phyloP scores from a whole-genome alignment of 129 eudicot species.

The Glebionis coronaria region DNA sequence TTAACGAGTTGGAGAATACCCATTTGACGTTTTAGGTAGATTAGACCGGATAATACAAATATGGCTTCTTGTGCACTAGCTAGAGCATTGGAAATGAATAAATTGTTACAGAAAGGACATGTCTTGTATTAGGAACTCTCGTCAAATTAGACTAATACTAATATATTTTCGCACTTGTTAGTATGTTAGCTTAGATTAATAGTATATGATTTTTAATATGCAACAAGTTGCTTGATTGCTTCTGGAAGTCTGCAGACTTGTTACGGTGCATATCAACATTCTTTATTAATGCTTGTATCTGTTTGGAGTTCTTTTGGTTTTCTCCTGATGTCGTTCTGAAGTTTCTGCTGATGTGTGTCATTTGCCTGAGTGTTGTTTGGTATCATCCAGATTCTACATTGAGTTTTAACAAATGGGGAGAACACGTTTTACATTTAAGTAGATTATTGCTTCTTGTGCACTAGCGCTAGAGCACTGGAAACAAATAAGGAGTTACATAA shows the following conservation, averaged over 20 bases:
- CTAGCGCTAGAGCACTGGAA: background rate
- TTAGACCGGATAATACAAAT: too few species aligned
- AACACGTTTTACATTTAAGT: background rate
- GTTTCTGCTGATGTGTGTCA: too few species aligned
- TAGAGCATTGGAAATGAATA: constrained; percentile 2
- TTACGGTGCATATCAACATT: too few species aligned
- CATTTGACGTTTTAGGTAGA: too few species aligned
- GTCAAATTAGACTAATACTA: too few species aligned
- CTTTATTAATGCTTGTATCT: background rate
- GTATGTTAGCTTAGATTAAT: background rate
- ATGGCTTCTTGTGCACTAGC: background rate
- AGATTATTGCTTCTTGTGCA: background rate
- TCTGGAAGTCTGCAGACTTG: too few species aligned
- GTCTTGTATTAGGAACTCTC: too few species aligned
- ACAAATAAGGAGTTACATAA: background rate
- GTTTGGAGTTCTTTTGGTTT: background rate
- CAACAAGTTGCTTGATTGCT: too few species aligned
- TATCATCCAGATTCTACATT: too few species aligned
- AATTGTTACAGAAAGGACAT: too few species aligned
- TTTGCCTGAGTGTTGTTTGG: too few species aligned
- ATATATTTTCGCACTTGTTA: background rate
- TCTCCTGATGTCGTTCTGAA: too few species aligned
- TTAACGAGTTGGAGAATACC: background rate
- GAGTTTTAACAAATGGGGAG: background rate
- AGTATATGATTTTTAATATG: background rate